Percentiles rank a stretch among this genome's conserved stretches.
Evolutionary conservation across 1,139 yeast genomes (phyloP).

Genomic region (Arxiozyma heterogenica): DNA sequence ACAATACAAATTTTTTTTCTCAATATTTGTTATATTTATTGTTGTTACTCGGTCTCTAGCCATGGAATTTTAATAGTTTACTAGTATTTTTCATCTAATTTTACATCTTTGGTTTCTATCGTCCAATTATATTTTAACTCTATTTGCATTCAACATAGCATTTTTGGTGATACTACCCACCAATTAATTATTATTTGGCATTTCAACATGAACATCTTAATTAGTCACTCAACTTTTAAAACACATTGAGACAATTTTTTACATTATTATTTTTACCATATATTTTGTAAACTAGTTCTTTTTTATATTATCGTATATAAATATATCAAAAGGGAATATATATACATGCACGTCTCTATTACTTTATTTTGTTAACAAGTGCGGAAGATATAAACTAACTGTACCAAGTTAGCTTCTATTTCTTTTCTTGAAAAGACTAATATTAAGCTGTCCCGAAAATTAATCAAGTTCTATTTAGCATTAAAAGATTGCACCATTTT

Average conservation of each 20-base stretch:
- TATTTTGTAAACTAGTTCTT: neutral
- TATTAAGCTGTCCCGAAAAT: neutral
- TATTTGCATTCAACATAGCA: conserved; percentile 11
- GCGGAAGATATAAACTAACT: neutral
- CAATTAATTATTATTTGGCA: conserved; percentile 7
- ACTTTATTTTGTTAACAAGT: neutral
- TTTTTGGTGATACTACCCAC: conserved; percentile 1
- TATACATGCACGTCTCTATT: neutral
- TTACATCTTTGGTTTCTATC: neutral
- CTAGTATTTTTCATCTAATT: neutral
- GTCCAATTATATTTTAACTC: neutral
- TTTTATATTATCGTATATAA: neutral
- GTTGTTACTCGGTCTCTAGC: neutral
- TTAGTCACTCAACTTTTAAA: neutral
- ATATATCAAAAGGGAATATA: neutral
- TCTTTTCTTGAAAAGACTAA: too few species aligned
- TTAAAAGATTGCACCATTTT: conserved; percentile 51
- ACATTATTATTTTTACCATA: too few species aligned
- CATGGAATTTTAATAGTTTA: too few species aligned
- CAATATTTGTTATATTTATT: neutral
- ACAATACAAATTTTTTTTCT: too few species aligned
- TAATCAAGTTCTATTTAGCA: too few species aligned
- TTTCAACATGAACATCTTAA: conserved; percentile 13
- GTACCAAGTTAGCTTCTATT: neutral
- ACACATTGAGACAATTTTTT: neutral